phyloP scores from a whole-genome alignment of 2,329 filamentous ascomycete genomes.

The Furcasterigmium furcatum region DNA sequence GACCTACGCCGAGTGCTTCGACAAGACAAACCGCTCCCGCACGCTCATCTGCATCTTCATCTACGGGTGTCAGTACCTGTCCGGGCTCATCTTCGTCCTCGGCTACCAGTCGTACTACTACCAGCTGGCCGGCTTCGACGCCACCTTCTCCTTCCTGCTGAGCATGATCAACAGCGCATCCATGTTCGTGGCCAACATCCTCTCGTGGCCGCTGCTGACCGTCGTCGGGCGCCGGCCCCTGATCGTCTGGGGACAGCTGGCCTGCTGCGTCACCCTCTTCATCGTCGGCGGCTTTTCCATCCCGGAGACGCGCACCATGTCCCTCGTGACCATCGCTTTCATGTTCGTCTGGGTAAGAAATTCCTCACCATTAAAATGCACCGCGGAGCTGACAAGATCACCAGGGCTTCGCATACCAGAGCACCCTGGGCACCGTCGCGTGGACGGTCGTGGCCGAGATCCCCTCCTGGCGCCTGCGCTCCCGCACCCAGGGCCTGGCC shows the following conservation, averaged over 20 bases:
- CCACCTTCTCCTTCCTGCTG: not conserved
- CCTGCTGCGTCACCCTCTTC: not conserved
- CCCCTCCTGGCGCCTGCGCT: not conserved
- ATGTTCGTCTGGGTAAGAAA: not conserved
- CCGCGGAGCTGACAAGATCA: not conserved
- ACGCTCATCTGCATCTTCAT: not conserved
- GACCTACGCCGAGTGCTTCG: not conserved
- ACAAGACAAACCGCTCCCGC: not conserved
- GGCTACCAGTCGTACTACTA: not conserved
- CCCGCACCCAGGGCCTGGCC: not conserved
- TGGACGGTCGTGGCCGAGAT: not conserved
- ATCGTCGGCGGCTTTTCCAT: not conserved
- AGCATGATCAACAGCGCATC: not conserved
- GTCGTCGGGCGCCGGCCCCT: not conserved
- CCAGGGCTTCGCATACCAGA: not conserved
- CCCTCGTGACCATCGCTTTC: not conserved
- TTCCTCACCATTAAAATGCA: not conserved
- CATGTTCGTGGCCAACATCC: not conserved
- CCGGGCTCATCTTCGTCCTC: not conserved
- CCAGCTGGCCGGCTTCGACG: not conserved
- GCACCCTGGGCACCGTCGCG: not conserved
- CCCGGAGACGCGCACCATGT: not conserved
- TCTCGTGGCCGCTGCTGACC: not conserved
- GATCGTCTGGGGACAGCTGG: not conserved
- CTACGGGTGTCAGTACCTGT: not conserved